Conservation (phyloP, 164 flowering plant genomes). For the Nelumbo lutea region DNA sequence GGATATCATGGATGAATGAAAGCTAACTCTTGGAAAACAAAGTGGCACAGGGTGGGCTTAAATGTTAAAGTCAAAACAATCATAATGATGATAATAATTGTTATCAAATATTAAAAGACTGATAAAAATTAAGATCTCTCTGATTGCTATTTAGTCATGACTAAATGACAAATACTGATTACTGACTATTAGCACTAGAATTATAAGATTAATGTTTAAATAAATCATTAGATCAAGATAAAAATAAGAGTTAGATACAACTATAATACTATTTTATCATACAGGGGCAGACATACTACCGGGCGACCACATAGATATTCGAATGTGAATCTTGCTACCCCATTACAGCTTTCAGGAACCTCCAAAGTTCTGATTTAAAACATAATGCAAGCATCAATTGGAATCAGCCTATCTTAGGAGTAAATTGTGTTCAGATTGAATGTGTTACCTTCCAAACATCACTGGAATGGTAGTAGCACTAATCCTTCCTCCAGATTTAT, state of each 20-base stretch:
- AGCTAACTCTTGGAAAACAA: background rate
- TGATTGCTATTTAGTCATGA: too few species aligned
- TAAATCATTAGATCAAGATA: too few species aligned
- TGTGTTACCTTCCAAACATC: slow-evolving; percentile 92
- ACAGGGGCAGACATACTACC: slow-evolving; percentile 37
- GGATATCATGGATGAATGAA: background rate
- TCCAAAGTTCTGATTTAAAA: slow-evolving; percentile 57
- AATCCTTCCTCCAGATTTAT: slow-evolving; percentile 48
- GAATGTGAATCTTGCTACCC: slow-evolving; percentile 81
- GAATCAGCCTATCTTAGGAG: background rate
- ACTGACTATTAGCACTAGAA: too few species aligned
- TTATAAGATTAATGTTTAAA: too few species aligned
- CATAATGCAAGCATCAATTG: slow-evolving; percentile 8
- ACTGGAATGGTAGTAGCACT: slow-evolving; percentile 55
- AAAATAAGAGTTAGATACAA: background rate
- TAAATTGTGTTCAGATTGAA: background rate
- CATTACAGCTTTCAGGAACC: slow-evolving; percentile 84
- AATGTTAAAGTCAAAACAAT: too few species aligned
- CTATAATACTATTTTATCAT: background rate
- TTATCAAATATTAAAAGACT: background rate
- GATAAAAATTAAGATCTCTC: background rate
- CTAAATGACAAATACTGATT: too few species aligned
- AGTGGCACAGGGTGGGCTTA: background rate
- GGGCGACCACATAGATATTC: slow-evolving; percentile 93
- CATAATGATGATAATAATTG: too few species aligned